Evolutionary conservation across 106 monocot genomes (phyloP).

Genomic region (Posidonia australis): DNA sequence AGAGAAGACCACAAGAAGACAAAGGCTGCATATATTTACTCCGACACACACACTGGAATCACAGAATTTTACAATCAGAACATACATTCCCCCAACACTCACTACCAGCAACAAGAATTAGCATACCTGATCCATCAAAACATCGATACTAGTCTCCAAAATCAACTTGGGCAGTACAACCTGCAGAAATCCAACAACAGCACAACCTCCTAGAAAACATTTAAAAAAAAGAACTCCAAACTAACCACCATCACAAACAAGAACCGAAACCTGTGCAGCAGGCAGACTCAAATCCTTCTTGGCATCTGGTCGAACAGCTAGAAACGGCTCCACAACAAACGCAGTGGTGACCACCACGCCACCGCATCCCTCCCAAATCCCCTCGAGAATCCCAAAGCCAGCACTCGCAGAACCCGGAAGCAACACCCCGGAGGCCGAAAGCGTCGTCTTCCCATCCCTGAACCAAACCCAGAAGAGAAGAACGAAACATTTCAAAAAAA

Average conservation of each 20-base stretch:
- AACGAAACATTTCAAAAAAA: not conserved
- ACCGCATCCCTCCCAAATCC: constrained; percentile 24
- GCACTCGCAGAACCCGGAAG: constrained; percentile 35
- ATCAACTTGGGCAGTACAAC: constrained; percentile 37
- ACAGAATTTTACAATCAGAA: not conserved
- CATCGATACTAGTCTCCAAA: constrained; percentile 45
- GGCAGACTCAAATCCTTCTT: not conserved
- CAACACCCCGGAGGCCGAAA: constrained; percentile 78
- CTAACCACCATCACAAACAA: not conserved
- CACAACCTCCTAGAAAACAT: not conserved
- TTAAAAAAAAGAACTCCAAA: constrained; percentile 2
- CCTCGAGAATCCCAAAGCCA: constrained; percentile 16
- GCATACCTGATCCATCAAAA: constrained; percentile 41
- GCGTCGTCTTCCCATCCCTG: constrained; percentile 66
- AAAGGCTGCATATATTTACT: not conserved
- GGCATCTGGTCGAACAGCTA: constrained; percentile 16
- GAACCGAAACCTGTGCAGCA: not conserved
- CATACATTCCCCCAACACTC: not conserved
- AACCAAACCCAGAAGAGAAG: constrained; percentile 7
- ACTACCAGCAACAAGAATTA: not conserved
- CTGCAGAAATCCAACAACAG: constrained; percentile 20
- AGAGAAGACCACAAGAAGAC: not conserved
- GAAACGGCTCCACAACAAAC: constrained; percentile 71
- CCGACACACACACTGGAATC: not conserved
- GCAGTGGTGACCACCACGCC: constrained; percentile 56